Evolutionary conservation across 2,329 filamentous ascomycete species (phyloP).

Genomic region (Colletotrichum somersetense): DNA sequence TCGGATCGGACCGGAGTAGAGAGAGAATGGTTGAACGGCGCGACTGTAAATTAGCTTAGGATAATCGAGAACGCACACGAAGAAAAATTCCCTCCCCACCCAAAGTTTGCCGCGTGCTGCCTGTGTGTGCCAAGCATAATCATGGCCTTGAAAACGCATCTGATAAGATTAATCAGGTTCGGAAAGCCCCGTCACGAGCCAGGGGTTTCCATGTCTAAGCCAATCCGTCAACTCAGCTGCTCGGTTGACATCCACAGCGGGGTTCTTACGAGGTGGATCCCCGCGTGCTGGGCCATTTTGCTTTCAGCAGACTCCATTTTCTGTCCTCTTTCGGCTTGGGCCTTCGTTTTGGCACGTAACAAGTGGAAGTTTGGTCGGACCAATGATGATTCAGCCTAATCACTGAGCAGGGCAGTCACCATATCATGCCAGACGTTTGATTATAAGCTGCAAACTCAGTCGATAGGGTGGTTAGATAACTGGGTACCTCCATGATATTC

Average conservation of each 20-base stretch:
- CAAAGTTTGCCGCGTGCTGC: constrained; percentile 20
- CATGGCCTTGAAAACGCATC: constrained; percentile 31
- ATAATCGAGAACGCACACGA: constrained; percentile 9
- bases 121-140: constrained; percentile 22
- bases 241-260: constrained; percentile 25
- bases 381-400: not conserved
- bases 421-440: not conserved
- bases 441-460: too few species aligned
- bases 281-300: constrained; percentile 1
- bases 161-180: constrained; percentile 39
- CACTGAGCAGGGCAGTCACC: not conserved
- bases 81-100: constrained; percentile 10
- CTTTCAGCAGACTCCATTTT: not conserved
- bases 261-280: constrained; percentile 33
- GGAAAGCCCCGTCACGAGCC: constrained; percentile 20
- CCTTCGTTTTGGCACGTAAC: not conserved
- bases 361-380: not conserved
- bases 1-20: constrained; percentile 27
- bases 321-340: constrained; percentile 14
- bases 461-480: too few species aligned
- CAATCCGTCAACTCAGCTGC: constrained; percentile 8
- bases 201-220: constrained; percentile 17
- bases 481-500: too few species aligned
- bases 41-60: constrained; percentile 4
- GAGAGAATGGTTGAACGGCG: constrained; percentile 3